Conservation (phyloP, 495 filamentous ascomycete genomes). For the Neurospora sp. region DNA sequence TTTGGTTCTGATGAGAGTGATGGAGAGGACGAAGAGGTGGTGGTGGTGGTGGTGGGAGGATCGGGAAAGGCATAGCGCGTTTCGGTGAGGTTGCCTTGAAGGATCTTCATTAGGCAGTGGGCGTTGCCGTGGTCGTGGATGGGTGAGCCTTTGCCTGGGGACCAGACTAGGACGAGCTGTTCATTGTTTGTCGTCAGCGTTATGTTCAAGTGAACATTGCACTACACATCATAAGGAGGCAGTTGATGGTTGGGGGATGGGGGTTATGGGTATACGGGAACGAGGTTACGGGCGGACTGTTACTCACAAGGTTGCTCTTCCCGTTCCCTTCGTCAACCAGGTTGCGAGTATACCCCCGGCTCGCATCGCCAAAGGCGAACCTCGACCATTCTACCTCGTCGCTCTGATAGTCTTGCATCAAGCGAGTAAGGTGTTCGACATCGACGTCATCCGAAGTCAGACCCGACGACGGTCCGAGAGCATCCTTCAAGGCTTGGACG, state of each 20-base stretch:
- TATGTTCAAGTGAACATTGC: not conserved
- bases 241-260: no score
- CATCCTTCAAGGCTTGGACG: slow-evolving; percentile 57
- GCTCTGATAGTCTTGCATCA: slow-evolving; percentile 66
- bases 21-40: slow-evolving; percentile 20
- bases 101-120: slow-evolving; percentile 62
- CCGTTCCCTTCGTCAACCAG: slow-evolving; percentile 85
- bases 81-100: slow-evolving; percentile 68
- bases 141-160: slow-evolving; percentile 69
- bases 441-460: slow-evolving; percentile 72
- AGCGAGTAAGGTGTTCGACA: slow-evolving; percentile 48
- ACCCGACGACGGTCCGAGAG: slow-evolving; percentile 67
- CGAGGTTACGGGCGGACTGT: not conserved
- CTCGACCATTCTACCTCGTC: slow-evolving; percentile 55
- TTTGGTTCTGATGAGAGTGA: slow-evolving; percentile 37
- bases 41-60: slow-evolving; percentile 28
- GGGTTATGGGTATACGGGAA: no score
- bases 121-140: slow-evolving; percentile 86
- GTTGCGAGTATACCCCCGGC: slow-evolving; percentile 70
- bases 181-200: not conserved
- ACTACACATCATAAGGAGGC: no score
- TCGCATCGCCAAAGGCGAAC: slow-evolving; percentile 58
- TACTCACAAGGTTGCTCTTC: slow-evolving; percentile 72
- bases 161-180: slow-evolving; percentile 87
- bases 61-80: slow-evolving; percentile 70